Evolutionary conservation across 495 filamentous ascomycete species (phyloP).

Genomic region (Trichoderma virens): DNA sequence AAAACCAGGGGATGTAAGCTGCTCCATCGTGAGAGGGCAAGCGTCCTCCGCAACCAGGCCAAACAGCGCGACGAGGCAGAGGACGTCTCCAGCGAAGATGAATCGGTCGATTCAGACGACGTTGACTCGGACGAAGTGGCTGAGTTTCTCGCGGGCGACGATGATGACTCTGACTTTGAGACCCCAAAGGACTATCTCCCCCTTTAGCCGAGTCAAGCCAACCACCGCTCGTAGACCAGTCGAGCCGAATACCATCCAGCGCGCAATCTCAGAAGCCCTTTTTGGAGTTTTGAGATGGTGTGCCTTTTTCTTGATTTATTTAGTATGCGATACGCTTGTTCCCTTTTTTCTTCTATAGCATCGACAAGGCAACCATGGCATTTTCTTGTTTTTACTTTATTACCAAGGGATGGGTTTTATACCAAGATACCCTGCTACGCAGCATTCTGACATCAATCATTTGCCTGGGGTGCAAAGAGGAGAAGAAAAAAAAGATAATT

Average conservation of each 20-base stretch:
- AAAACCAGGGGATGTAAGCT: slow-evolving; percentile 74
- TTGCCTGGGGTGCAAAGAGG: background rate
- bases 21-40: slow-evolving; percentile 81
- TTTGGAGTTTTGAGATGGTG: background rate
- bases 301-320: background rate
- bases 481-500: background rate
- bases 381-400: no score
- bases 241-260: background rate
- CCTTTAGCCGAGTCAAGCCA: slow-evolving; percentile 18
- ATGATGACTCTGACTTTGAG: slow-evolving; percentile 30
- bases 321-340: no score
- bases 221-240: background rate
- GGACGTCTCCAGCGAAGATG: slow-evolving; percentile 79
- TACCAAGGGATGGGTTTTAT: background rate
- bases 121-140: slow-evolving; percentile 77
- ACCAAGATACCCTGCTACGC: background rate
- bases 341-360: background rate
- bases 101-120: slow-evolving; percentile 73
- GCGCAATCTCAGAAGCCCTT: background rate
- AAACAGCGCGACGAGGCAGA: slow-evolving; percentile 44
- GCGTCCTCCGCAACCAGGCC: slow-evolving; percentile 40
- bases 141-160: slow-evolving; percentile 51
- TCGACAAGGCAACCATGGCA: background rate
- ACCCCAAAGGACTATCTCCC: slow-evolving; percentile 42
- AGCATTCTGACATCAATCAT: background rate